phyloP scores from a whole-genome alignment of 2,329 filamentous ascomycete species.

The Cytospora paraplurivora region DNA sequence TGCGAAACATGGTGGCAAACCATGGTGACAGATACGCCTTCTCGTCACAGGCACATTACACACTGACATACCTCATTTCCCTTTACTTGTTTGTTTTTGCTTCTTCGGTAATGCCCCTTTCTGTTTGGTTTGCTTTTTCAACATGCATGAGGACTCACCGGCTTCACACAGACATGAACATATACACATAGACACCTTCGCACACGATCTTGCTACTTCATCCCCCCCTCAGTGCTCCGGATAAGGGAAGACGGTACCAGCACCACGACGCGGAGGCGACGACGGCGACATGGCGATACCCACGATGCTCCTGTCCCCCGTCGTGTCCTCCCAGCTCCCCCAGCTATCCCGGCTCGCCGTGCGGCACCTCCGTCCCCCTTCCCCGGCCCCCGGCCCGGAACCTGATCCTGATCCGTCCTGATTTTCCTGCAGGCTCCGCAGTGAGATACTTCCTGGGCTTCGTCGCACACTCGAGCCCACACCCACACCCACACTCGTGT shows the following conservation, averaged over 20 bases:
- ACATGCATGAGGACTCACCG: no score
- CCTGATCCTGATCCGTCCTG: neutral
- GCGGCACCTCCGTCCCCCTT: neutral
- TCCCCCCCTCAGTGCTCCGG: constrained; percentile 1
- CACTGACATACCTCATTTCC: no score
- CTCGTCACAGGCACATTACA: neutral
- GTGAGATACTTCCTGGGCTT: neutral
- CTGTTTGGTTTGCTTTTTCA: neutral
- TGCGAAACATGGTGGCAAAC: neutral
- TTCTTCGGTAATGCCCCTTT: neutral
- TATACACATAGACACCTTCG: neutral
- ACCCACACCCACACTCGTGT: neutral
- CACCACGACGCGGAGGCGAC: neutral
- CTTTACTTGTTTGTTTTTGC: neutral
- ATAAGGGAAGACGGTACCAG: constrained; percentile 13
- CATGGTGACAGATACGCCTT: neutral
- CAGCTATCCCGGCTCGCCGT: constrained; percentile 17
- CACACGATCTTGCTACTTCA: neutral
- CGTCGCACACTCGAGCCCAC: no score
- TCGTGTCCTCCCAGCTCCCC: constrained; percentile 25
- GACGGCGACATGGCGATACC: constrained; percentile 23
- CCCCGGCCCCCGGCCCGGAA: neutral
- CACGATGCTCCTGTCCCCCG: constrained; percentile 4
- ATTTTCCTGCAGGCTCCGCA: neutral
- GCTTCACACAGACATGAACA: neutral